Conservation (phyloP, 2,329 filamentous ascomycete species). For the Cadophora sp. region DNA sequence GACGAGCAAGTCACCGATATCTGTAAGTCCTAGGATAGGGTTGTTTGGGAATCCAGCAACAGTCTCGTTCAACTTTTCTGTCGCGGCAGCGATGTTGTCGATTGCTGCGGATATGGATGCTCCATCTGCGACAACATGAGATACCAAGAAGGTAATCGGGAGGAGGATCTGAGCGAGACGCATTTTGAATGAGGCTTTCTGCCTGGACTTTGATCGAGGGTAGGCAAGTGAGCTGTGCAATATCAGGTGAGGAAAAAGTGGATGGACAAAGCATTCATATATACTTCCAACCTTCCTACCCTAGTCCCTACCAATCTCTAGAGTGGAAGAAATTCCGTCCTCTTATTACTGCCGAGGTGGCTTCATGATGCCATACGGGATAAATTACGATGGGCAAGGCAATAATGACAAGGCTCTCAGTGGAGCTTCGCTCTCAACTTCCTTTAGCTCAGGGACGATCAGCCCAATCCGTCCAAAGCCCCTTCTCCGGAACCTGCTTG, state of each 20-base stretch:
- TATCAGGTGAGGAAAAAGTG: not conserved
- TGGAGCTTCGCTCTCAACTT: too few species aligned
- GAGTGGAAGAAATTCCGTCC: not conserved
- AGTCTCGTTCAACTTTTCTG: conserved; percentile 32
- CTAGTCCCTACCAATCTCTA: not conserved
- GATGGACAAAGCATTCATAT: not conserved
- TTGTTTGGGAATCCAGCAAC: conserved; percentile 25
- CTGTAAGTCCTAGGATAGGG: conserved; percentile 23
- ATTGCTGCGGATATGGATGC: conserved; percentile 36
- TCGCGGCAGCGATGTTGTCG: conserved; percentile 31
- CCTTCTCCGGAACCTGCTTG: not conserved
- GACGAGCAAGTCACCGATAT: conserved; percentile 46
- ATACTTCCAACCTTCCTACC: not conserved
- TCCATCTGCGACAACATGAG: conserved; percentile 36
- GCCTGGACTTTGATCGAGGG: not conserved
- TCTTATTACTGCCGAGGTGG: not conserved
- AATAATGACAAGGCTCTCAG: not conserved
- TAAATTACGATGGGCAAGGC: not conserved
- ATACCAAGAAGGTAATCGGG: conserved; percentile 25
- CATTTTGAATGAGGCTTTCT: conserved; percentile 25
- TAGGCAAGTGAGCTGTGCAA: not conserved
- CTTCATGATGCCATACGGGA: not conserved
- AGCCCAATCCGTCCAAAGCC: not conserved
- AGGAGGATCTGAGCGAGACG: conserved; percentile 28
- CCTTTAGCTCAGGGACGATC: not conserved